phyloP scores from a whole-genome alignment of 2,329 filamentous ascomycete species.

The Nigrospora oryzae region DNA sequence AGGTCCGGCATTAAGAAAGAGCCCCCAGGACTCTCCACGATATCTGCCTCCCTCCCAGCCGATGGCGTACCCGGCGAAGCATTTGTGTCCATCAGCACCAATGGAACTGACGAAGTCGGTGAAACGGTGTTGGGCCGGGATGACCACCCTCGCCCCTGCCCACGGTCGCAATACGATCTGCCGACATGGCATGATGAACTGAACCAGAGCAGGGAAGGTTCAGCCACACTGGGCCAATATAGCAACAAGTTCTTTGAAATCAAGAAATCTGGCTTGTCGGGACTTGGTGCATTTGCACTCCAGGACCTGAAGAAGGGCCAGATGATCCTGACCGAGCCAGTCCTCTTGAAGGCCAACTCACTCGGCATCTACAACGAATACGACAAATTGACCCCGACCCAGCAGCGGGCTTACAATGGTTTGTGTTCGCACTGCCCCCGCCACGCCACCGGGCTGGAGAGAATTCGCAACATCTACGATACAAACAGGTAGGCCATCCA shows the following conservation, averaged over 20 bases:
- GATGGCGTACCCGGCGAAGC: too few species aligned
- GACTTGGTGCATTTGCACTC: constrained; percentile 38
- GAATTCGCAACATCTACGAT: neutral
- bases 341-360: constrained; percentile 26
- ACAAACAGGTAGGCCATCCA: neutral
- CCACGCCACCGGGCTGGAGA: neutral
- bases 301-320: constrained; percentile 26
- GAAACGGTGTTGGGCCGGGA: too few species aligned
- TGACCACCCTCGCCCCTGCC: too few species aligned
- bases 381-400: constrained; percentile 18
- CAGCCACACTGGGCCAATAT: constrained; percentile 8
- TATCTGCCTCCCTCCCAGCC: too few species aligned
- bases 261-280: constrained; percentile 28
- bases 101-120: too few species aligned
- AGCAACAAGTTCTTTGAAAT: constrained; percentile 32
- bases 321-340: constrained; percentile 34
- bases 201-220: too few species aligned
- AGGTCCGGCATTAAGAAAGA: too few species aligned
- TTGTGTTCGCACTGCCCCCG: constrained; percentile 25
- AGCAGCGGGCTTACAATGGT: constrained; percentile 23
- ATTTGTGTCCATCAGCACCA: too few species aligned
- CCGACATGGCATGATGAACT: too few species aligned
- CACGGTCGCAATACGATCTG: too few species aligned
- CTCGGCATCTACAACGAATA: constrained; percentile 24
- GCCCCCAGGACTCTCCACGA: too few species aligned